phyloP scores from a whole-genome alignment of 257 asterid genomes.

The Jaltomata sinuosa region DNA sequence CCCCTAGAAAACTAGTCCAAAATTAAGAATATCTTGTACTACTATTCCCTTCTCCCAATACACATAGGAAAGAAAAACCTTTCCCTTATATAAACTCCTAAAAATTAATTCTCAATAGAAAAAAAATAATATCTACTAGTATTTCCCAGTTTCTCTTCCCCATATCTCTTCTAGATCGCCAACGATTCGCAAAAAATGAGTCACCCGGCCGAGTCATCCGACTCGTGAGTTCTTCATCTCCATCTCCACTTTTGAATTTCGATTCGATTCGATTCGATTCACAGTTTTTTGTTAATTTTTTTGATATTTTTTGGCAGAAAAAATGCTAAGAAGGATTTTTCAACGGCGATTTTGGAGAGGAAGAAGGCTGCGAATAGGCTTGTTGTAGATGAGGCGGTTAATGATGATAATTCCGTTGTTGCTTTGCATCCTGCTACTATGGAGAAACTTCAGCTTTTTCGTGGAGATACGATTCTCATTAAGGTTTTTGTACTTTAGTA shows the following conservation, averaged over 20 bases:
- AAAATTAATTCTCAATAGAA: neutral
- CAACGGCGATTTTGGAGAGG: slow-evolving; percentile 85
- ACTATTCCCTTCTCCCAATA: neutral
- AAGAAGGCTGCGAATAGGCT: slow-evolving; percentile 78
- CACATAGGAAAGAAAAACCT: neutral
- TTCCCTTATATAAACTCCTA: neutral
- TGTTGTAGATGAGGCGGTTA: slow-evolving; percentile 77
- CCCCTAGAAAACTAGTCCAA: too few relatives aligned
- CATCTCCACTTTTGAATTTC: neutral
- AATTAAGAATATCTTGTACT: neutral
- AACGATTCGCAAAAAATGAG: slow-evolving; percentile 27
- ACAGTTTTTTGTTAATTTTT: neutral
- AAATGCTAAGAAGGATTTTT: slow-evolving; percentile 59
- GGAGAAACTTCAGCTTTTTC: slow-evolving; percentile 87
- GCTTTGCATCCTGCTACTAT: slow-evolving; percentile 66
- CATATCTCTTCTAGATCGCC: neutral
- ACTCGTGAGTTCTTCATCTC: slow-evolving; percentile 40
- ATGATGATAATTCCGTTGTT: slow-evolving; percentile 76
- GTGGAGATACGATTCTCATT: slow-evolving; percentile 68
- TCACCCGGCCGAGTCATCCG: slow-evolving; percentile 67
- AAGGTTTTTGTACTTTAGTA: slow-evolving; percentile 29
- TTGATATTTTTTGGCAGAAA: slow-evolving; percentile 31
- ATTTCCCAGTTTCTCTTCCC: neutral
- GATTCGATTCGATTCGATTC: neutral
- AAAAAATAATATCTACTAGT: neutral